Evolutionary conservation across 208 protist genomes (phyloP).

Genomic region (Crithidia expoeki): DNA sequence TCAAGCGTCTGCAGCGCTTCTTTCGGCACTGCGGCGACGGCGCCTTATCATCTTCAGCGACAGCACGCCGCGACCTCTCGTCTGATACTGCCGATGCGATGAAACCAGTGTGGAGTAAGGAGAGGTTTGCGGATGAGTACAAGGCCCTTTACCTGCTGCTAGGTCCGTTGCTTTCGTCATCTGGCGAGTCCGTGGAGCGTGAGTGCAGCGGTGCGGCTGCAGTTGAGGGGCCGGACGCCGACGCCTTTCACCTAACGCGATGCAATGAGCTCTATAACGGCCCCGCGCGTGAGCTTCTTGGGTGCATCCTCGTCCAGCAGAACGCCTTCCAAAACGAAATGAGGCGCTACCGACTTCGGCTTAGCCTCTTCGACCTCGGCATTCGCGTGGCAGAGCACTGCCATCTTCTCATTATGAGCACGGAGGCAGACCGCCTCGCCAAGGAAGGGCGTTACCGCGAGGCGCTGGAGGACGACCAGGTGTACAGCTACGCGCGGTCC

Average conservation of each 20-base stretch:
- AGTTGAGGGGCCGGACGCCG: background rate
- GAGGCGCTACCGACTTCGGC: slow-evolving; percentile 79
- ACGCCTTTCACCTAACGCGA: slow-evolving; percentile 5
- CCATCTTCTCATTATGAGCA: slow-evolving; percentile 83
- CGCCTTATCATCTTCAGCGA: too few species aligned
- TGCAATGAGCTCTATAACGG: slow-evolving; percentile 44
- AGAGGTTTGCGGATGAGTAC: slow-evolving; percentile 31
- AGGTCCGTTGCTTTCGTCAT: slow-evolving; percentile 23
- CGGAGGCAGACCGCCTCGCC: slow-evolving; percentile 53
- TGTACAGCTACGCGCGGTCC: slow-evolving; percentile 81
- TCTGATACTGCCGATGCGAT: too few species aligned
- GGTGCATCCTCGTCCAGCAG: slow-evolving; percentile 80
- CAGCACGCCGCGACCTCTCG: too few species aligned
- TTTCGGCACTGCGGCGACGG: slow-evolving; percentile 68
- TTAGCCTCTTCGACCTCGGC: slow-evolving; percentile 83
- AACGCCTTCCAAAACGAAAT: slow-evolving; percentile 89
- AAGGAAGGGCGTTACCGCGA: slow-evolving; percentile 35
- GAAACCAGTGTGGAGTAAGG: slow-evolving; percentile 10
- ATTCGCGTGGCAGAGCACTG: slow-evolving; percentile 87
- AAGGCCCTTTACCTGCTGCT: slow-evolving; percentile 28
- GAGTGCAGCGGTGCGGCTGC: background rate
- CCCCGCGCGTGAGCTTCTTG: slow-evolving; percentile 73
- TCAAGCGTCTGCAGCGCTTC: slow-evolving; percentile 69
- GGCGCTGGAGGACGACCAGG: slow-evolving; percentile 70
- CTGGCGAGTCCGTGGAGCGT: slow-evolving; percentile 8